These are phyloP conservation scores for Trichosporon sp. DNA, from an alignment of 1,284 basidiomycete species.

Conservation along the genomic window DNA sequence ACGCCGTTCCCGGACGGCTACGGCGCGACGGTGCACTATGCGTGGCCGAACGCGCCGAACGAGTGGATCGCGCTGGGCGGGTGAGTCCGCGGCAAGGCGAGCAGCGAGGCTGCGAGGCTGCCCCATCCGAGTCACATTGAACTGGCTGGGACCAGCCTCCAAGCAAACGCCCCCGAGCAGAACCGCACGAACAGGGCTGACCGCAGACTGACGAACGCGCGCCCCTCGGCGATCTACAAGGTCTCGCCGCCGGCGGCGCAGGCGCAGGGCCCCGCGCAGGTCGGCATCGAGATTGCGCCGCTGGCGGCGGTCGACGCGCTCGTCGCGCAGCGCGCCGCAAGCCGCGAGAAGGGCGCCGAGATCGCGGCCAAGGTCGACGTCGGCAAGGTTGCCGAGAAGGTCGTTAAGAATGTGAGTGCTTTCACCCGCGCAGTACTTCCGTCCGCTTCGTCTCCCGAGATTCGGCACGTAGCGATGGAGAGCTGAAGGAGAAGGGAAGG, in stretches of 20 bases:
- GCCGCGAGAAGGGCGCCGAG: conserved; percentile 28
- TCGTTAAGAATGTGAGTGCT: conserved; percentile 49
- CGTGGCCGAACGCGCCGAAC: conserved; percentile 58
- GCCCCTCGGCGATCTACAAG: conserved; percentile 87
- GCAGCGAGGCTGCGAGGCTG: neutral
- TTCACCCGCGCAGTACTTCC: too few relatives aligned
- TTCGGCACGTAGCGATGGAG: too few relatives aligned
- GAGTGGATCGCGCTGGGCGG: conserved; percentile 84
- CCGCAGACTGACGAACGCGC: conserved; percentile 76
- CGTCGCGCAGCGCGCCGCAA: conserved; percentile 54
- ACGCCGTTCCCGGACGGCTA: conserved; percentile 81
- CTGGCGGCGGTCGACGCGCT: conserved; percentile 45
- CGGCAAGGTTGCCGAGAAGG: conserved; percentile 46
- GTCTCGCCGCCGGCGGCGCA: conserved; percentile 56
- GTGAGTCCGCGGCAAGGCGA: conserved; percentile 54
- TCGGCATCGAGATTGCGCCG: conserved; percentile 58
- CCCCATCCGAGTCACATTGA: too few relatives aligned
- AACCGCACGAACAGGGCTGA: neutral
- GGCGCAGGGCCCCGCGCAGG: conserved; percentile 46
- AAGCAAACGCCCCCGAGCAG: too few relatives aligned
- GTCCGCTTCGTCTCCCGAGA: too few relatives aligned
- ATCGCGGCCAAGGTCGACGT: conserved; percentile 36
- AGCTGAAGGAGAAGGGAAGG: too few relatives aligned
- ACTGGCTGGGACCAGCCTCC: too few relatives aligned
- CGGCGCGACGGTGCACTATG: conserved; percentile 83